Evolutionary conservation across 2,329 filamentous ascomycete genomes (phyloP).

Genomic region (Fusarium ramigenum): DNA sequence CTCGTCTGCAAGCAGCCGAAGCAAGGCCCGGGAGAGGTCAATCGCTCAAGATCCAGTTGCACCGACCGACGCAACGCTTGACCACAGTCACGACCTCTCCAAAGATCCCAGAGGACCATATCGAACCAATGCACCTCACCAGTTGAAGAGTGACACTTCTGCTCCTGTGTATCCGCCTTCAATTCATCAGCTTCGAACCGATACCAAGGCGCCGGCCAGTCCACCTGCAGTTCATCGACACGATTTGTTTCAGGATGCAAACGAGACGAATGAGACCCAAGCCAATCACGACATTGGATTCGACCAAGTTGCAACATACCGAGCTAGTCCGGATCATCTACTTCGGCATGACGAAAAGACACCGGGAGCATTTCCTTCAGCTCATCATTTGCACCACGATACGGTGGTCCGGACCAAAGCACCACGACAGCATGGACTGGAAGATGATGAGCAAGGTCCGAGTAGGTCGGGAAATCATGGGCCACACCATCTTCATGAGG

Average conservation of each 20-base stretch:
- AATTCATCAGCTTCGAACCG: slow-evolving; percentile 26
- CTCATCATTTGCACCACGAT: slow-evolving; percentile 29
- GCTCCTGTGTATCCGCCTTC: slow-evolving; percentile 13
- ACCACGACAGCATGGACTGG: slow-evolving; percentile 24
- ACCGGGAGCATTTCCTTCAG: slow-evolving; percentile 4
- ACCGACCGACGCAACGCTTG: slow-evolving; percentile 15
- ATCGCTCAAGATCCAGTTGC: slow-evolving; percentile 17
- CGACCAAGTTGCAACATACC: slow-evolving; percentile 9
- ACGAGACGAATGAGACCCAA: neutral
- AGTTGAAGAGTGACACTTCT: slow-evolving; percentile 13
- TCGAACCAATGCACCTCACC: neutral
- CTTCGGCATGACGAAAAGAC: slow-evolving; percentile 20
- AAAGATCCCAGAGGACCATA: slow-evolving; percentile 12
- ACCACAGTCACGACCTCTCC: slow-evolving; percentile 14
- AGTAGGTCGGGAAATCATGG: neutral
- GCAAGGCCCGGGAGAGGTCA: slow-evolving; percentile 21
- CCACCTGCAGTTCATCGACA: slow-evolving; percentile 22
- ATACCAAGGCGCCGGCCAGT: slow-evolving; percentile 16
- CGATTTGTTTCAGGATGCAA: slow-evolving; percentile 19
- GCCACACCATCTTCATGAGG: slow-evolving; percentile 32
- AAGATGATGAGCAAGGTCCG: slow-evolving; percentile 15
- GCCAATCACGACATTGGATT: slow-evolving; percentile 16
- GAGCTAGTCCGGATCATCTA: slow-evolving; percentile 18
- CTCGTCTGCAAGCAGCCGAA: slow-evolving; percentile 2
- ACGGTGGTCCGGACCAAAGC: neutral